A percentile compares a stretch with the other conserved stretches of the same genome.
phyloP scores from a whole-genome alignment of 345 rosid species.

The Arabidopsis suecica region DNA sequence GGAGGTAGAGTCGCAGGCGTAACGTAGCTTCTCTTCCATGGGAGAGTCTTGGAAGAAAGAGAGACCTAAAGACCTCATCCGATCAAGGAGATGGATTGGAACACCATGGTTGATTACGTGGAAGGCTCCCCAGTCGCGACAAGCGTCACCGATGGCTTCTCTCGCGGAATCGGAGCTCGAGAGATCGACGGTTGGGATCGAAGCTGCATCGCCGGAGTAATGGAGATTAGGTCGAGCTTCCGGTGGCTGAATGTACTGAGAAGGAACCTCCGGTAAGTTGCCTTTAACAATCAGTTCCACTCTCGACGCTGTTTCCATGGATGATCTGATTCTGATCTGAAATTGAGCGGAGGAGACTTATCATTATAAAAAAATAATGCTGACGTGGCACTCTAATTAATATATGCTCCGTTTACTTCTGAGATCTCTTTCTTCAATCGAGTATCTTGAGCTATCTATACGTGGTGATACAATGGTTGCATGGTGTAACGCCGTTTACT shows the following conservation, averaged over 20 bases:
- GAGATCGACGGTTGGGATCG: conserved; percentile 67
- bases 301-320: conserved; percentile 50
- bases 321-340: conserved; percentile 9
- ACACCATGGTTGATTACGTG: conserved; percentile 79
- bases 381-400: too few species aligned
- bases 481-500: conserved; percentile 1
- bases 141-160: conserved; percentile 58
- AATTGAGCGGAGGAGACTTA: background rate
- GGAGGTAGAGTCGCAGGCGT: conserved; percentile 68
- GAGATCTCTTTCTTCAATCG: background rate
- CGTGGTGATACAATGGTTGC: background rate
- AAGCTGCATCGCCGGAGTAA: conserved; percentile 12
- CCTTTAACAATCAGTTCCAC: conserved; percentile 62
- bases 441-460: background rate
- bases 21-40: conserved; percentile 66
- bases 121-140: conserved; percentile 88
- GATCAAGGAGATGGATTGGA: conserved; percentile 55
- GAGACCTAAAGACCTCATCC: conserved; percentile 49
- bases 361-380: too few species aligned
- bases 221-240: conserved; percentile 52
- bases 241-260: conserved; percentile 71
- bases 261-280: conserved; percentile 60
- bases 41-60: conserved; percentile 69
- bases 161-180: conserved; percentile 40
- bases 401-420: too few species aligned